Percentiles rank a stretch among this genome's conserved stretches.
Evolutionary conservation across 345 rosid species (phyloP).

Genomic region (Brassica carinata): DNA sequence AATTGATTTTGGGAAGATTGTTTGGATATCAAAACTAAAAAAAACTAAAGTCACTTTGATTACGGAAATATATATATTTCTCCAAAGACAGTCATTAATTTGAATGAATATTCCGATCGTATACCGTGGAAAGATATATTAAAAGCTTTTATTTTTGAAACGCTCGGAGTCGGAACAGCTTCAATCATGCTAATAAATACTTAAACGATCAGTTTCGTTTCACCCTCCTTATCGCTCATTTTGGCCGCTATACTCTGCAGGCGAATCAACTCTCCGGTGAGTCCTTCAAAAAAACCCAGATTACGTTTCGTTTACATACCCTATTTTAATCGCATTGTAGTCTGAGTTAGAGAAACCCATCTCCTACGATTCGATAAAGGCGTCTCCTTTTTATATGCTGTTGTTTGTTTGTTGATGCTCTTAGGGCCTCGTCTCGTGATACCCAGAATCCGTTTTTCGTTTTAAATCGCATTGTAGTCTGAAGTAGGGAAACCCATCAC

Average conservation of each 20-base stretch:
- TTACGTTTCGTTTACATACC: neutral
- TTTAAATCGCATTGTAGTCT: too few species aligned
- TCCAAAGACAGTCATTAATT: too few species aligned
- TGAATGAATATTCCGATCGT: too few species aligned
- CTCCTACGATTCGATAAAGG: neutral
- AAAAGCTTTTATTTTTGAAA: neutral
- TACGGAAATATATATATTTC: too few species aligned
- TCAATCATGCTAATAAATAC: neutral
- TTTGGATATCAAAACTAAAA: neutral
- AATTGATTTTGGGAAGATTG: neutral
- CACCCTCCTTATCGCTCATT: neutral
- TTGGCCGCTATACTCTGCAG: neutral
- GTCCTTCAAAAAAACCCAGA: neutral
- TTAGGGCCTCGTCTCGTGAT: neutral
- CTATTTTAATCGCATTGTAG: neutral
- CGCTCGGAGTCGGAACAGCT: neutral
- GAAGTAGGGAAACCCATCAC: neutral
- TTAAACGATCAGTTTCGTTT: neutral
- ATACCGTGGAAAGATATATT: too few species aligned
- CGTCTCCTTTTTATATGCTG: neutral
- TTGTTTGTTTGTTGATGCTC: neutral
- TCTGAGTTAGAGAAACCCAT: neutral
- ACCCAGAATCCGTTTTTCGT: neutral
- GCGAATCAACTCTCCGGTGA: conserved; percentile 17
- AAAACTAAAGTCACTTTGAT: too few species aligned